Evolutionary conservation across 2,329 filamentous ascomycete species (phyloP).

Genomic region (Calonectria montana): DNA sequence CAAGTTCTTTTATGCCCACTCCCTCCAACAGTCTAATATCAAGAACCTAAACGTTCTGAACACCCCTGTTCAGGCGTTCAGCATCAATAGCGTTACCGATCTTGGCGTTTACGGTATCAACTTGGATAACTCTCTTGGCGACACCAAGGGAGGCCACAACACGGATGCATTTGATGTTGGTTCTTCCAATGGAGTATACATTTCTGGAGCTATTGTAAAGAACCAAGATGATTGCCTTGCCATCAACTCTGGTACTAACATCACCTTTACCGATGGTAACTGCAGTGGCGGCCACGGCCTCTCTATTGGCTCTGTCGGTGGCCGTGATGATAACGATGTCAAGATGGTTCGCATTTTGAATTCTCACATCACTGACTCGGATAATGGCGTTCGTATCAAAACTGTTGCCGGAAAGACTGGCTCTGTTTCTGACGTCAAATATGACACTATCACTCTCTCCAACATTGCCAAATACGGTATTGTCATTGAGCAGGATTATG

Average conservation of each 20-base stretch:
- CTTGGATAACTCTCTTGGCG: constrained; percentile 54
- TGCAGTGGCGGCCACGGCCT: constrained; percentile 59
- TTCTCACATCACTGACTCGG: constrained; percentile 62
- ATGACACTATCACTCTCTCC: constrained; percentile 55
- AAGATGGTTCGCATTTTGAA: constrained; percentile 61
- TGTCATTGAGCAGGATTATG: constrained; percentile 58
- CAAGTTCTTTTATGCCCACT: constrained; percentile 66
- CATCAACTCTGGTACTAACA: constrained; percentile 64
- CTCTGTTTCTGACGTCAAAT: constrained; percentile 55
- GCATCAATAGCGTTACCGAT: constrained; percentile 50
- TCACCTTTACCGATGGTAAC: constrained; percentile 56
- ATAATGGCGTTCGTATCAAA: constrained; percentile 65
- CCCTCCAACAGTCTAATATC: constrained; percentile 50
- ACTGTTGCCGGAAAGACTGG: constrained; percentile 59
- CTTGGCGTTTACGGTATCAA: constrained; percentile 50
- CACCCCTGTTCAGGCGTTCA: constrained; percentile 56
- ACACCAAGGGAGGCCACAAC: constrained; percentile 57
- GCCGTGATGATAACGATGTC: constrained; percentile 64
- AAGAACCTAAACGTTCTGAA: constrained; percentile 53
- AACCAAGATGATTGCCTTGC: constrained; percentile 74
- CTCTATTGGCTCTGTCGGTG: constrained; percentile 58
- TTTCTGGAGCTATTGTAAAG: constrained; percentile 63
- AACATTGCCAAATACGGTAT: constrained; percentile 55
- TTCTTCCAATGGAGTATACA: constrained; percentile 59
- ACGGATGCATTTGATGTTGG: constrained; percentile 71